Percentiles rank a stretch among this genome's conserved stretches.
phyloP scores from a whole-genome alignment of 805 yeast genomes.

The Maudiozyma pseudohumilis region DNA sequence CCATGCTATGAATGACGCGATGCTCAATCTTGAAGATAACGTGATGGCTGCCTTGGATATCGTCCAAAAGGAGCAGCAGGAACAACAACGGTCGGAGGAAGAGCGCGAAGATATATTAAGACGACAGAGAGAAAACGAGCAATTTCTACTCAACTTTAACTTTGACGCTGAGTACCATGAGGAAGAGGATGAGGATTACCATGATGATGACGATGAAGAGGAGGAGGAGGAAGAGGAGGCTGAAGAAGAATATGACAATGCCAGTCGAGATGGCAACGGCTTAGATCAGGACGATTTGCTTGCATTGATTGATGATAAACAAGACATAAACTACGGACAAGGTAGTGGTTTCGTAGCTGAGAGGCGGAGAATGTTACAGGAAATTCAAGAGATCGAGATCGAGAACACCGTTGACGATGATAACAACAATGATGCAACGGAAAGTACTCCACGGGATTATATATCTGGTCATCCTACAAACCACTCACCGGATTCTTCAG shows the following conservation, averaged over 20 bases:
- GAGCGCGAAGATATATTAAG: neutral
- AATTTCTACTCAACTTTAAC: slow-evolving; percentile 3
- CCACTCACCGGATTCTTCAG: too few species aligned
- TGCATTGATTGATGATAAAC: neutral
- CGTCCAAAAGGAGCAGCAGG: slow-evolving; percentile 14
- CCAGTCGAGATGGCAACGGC: too few species aligned
- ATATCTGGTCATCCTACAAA: too few species aligned
- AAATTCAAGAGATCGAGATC: slow-evolving; percentile 4
- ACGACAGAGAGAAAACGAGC: slow-evolving; percentile 3
- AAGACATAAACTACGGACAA: too few species aligned
- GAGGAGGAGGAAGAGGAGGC: slow-evolving; percentile 9
- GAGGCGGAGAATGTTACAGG: slow-evolving; percentile 1
- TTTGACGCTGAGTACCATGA: slow-evolving; percentile 6
- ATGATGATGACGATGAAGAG: slow-evolving; percentile 9
- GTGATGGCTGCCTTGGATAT: slow-evolving; percentile 23
- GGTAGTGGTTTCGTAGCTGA: neutral
- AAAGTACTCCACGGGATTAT: too few species aligned
- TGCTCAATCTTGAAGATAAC: slow-evolving; percentile 20
- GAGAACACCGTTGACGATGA: slow-evolving; percentile 4
- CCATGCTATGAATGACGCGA: slow-evolving; percentile 18
- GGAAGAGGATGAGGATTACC: slow-evolving; percentile 8
- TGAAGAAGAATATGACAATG: slow-evolving; percentile 4
- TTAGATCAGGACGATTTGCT: slow-evolving; percentile 1
- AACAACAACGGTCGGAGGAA: slow-evolving; percentile 2
- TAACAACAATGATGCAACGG: slow-evolving; percentile 1